Conservation (phyloP, 305 asterid species). For the Fraxinus sp. region DNA sequence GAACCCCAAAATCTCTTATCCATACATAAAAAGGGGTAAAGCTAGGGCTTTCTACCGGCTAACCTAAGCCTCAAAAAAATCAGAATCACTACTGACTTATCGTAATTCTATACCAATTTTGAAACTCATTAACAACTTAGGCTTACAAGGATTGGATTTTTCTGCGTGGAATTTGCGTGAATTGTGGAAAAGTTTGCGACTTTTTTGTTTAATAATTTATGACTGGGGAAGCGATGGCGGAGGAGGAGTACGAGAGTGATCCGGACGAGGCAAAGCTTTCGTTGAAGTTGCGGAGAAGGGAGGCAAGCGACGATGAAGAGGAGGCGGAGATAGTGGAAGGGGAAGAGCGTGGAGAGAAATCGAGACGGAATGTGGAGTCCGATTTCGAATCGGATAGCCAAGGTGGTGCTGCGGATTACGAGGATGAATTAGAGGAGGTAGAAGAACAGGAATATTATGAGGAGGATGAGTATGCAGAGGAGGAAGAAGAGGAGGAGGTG, state of each 20-base stretch:
- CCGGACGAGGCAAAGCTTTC: conserved; percentile 94
- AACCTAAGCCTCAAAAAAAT: conserved; percentile 7
- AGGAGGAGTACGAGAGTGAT: conserved; percentile 92
- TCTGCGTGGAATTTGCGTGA: conserved; percentile 11
- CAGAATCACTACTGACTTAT: not conserved
- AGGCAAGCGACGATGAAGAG: conserved; percentile 87
- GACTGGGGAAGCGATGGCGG: conserved; percentile 50
- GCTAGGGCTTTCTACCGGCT: conserved; percentile 38
- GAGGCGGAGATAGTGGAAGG: conserved; percentile 39
- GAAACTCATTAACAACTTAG: not conserved
- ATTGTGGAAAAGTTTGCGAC: conserved; percentile 13
- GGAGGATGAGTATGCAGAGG: conserved; percentile 46
- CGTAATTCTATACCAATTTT: conserved; percentile 14
- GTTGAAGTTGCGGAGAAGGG: conserved; percentile 84
- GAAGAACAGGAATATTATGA: conserved; percentile 37
- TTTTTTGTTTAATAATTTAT: conserved; percentile 8
- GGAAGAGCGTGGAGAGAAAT: conserved; percentile 34
- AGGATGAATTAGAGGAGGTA: conserved; percentile 62
- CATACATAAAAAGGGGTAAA: not conserved
- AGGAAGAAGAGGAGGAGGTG: conserved; percentile 28
- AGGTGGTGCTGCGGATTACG: conserved; percentile 87
- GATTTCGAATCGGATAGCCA: conserved; percentile 73
- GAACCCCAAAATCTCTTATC: not conserved
- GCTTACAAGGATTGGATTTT: conserved; percentile 3
- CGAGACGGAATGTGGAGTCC: conserved; percentile 54